These are phyloP conservation scores for Centella asiatica DNA, from an alignment of 129 eudicot species.

Conservation along the genomic window DNA sequence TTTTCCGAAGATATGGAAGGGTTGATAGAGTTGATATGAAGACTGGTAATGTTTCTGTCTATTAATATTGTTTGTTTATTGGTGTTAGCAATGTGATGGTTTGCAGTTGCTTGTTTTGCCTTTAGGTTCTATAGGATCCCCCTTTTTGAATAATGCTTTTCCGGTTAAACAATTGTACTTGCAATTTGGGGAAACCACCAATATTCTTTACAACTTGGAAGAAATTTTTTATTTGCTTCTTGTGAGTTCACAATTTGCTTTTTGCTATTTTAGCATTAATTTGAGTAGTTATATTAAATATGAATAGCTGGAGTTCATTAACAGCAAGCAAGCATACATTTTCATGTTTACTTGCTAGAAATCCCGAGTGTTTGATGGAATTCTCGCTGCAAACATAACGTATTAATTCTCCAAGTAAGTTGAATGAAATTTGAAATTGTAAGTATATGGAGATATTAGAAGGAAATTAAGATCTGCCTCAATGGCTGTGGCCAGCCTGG, in stretches of 20 bases:
- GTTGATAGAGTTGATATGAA: constrained; percentile 95
- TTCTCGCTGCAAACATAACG: too few relatives aligned
- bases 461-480: too few relatives aligned
- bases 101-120: background rate
- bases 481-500: too few relatives aligned
- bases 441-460: too few relatives aligned
- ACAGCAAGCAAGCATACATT: too few relatives aligned
- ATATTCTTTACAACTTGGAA: background rate
- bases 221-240: background rate
- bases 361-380: too few relatives aligned
- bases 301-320: background rate
- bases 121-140: background rate
- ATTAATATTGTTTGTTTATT: constrained; percentile 1
- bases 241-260: background rate
- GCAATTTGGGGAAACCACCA: background rate
- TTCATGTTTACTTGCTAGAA: too few relatives aligned
- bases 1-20: constrained; percentile 77
- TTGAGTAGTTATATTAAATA: background rate
- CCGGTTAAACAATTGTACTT: background rate
- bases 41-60: constrained; percentile 51
- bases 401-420: too few relatives aligned
- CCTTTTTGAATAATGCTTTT: background rate
- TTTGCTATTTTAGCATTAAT: background rate
- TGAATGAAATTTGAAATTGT: too few relatives aligned
- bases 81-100: background rate